Conservation (phyloP, 225 moss, liverwort and hornwort species). For the Antitrichia curtipendula region DNA sequence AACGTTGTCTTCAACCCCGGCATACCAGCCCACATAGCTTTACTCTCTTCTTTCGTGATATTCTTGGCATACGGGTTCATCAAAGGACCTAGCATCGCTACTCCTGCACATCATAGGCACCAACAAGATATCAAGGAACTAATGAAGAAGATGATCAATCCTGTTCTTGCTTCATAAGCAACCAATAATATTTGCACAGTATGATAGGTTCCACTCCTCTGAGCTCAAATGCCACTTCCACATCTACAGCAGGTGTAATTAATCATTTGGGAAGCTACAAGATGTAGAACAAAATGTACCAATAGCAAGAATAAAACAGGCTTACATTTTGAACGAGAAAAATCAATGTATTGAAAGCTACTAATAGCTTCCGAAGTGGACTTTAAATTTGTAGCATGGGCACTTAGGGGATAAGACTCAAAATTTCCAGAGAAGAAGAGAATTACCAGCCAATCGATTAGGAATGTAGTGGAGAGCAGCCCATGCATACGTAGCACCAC, state of each 20-base stretch:
- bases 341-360: background rate
- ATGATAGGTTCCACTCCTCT: background rate
- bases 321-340: background rate
- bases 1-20: slow-evolving; percentile 31
- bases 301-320: background rate
- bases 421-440: background rate
- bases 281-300: background rate
- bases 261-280: background rate
- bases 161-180: background rate
- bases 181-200: background rate
- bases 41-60: slow-evolving; percentile 51
- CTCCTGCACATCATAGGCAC: slow-evolving; percentile 22
- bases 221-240: background rate
- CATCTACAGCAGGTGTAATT: background rate
- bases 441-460: slow-evolving; percentile 61
- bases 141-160: background rate
- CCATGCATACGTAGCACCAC: slow-evolving; percentile 63
- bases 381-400: background rate
- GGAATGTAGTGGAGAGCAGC: slow-evolving; percentile 77
- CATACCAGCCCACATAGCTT: slow-evolving; percentile 43
- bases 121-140: background rate
- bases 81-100: slow-evolving; percentile 63
- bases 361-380: background rate
- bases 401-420: too few relatives aligned
- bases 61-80: slow-evolving; percentile 52